Conservation (phyloP, 345 rosid genomes). For the Syzygium aromaticum region DNA sequence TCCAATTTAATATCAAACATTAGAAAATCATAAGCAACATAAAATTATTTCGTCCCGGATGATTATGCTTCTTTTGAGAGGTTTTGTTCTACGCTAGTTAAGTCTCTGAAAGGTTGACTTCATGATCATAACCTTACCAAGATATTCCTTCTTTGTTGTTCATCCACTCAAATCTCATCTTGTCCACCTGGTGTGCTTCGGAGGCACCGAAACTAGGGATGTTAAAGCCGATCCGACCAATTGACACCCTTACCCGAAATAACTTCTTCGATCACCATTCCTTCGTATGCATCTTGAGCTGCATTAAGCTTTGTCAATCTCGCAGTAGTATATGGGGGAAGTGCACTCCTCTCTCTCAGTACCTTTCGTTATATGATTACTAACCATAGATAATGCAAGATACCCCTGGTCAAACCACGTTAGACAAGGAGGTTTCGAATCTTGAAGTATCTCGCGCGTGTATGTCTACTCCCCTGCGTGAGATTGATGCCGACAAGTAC, state of each 20-base stretch:
- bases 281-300: background rate
- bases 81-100: background rate
- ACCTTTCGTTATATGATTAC: background rate
- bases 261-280: background rate
- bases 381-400: background rate
- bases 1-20: background rate
- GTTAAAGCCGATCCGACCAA: too few species aligned
- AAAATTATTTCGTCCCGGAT: background rate
- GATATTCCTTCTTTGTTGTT: background rate
- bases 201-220: too few species aligned
- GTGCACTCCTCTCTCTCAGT: background rate
- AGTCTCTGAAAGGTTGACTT: background rate
- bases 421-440: background rate
- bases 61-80: background rate
- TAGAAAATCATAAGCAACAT: background rate
- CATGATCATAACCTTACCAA: background rate
- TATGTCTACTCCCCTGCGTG: background rate
- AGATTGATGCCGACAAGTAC: background rate
- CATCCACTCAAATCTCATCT: background rate
- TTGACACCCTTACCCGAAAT: too few species aligned
- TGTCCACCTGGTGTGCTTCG: too few species aligned
- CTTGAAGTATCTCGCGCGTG: background rate
- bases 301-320: background rate
- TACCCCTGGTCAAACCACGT: background rate
- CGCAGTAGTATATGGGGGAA: background rate